phyloP scores from a whole-genome alignment of 2,329 filamentous ascomycete genomes.

The Fusarium penzigii region DNA sequence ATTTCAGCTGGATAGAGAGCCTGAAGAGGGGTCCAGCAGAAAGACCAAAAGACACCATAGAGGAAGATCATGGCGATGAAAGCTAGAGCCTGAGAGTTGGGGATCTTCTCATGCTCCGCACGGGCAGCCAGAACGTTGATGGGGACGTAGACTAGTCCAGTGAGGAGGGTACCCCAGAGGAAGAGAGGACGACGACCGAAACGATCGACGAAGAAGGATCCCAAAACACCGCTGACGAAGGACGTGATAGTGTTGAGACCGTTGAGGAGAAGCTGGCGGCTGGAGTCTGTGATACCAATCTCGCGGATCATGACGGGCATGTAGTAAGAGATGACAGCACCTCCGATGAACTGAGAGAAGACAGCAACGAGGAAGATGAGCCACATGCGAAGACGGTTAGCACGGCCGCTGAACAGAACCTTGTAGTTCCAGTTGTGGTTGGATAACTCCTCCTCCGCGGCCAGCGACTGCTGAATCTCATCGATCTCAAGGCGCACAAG shows the following conservation, averaged over 20 bases:
- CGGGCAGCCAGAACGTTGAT: slow-evolving; percentile 2
- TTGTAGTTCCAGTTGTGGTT: slow-evolving; percentile 3
- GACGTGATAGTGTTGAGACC: slow-evolving; percentile 1
- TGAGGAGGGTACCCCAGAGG: slow-evolving; percentile 1
- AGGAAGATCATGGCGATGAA: slow-evolving; percentile 5
- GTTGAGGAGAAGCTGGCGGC: neutral
- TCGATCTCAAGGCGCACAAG: slow-evolving; percentile 1
- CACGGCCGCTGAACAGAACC: neutral
- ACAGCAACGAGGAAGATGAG: slow-evolving; percentile 1
- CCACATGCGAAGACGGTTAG: slow-evolving; percentile 2
- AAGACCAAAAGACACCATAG: slow-evolving; percentile 2
- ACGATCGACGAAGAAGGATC: slow-evolving; percentile 1
- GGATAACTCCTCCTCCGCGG: neutral
- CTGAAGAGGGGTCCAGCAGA: slow-evolving; percentile 7
- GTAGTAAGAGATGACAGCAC: neutral
- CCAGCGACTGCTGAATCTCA: slow-evolving; percentile 2
- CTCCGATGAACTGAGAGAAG: slow-evolving; percentile 2
- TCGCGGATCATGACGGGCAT: neutral
- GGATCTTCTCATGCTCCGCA: neutral
- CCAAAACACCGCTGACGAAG: neutral
- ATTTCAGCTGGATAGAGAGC: slow-evolving; percentile 3
- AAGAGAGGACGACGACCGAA: neutral
- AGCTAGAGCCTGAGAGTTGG: neutral
- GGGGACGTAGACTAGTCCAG: neutral
- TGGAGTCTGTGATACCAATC: neutral